Evolutionary conservation across 139 green algal genomes (phyloP).

Genomic region (Diplosphaera chodatii): DNA sequence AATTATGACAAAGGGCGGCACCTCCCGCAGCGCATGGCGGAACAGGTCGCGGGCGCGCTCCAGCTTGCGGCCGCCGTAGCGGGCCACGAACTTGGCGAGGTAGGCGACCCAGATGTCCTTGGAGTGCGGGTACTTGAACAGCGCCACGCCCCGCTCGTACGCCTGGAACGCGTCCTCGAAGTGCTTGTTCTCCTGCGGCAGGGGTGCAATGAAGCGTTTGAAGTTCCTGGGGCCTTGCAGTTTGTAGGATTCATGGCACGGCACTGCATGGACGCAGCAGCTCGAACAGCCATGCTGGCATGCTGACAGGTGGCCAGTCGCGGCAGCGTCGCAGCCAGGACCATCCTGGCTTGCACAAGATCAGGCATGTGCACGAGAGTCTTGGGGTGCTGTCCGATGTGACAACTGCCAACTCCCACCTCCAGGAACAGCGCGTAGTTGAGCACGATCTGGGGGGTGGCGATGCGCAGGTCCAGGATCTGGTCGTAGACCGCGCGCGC

Average conservation of each 20-base stretch:
- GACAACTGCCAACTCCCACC: constrained; percentile 7
- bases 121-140: constrained; percentile 97
- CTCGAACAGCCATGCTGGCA: no score
- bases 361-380: no score
- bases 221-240: no score
- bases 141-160: constrained; percentile 85
- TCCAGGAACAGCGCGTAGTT: constrained; percentile 89
- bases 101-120: constrained; percentile 93
- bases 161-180: constrained; percentile 92
- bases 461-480: constrained; percentile 87
- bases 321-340: no score
- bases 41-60: constrained; percentile 95
- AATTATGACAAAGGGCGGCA: no score
- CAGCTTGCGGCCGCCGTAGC: constrained; percentile 89
- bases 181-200: constrained; percentile 85
- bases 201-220: no score
- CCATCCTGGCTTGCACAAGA: no score
- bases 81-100: constrained; percentile 76
- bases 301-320: no score
- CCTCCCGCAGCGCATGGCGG: constrained; percentile 66
- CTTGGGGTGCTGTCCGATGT: no score
- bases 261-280: no score
- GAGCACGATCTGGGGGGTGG: constrained; percentile 94
- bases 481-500: constrained; percentile 74
- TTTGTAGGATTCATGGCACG: no score